These are phyloP conservation scores for Physocladia obscura DNA, from an alignment of 192 early-diverging fungal species.

Conservation along the genomic window DNA sequence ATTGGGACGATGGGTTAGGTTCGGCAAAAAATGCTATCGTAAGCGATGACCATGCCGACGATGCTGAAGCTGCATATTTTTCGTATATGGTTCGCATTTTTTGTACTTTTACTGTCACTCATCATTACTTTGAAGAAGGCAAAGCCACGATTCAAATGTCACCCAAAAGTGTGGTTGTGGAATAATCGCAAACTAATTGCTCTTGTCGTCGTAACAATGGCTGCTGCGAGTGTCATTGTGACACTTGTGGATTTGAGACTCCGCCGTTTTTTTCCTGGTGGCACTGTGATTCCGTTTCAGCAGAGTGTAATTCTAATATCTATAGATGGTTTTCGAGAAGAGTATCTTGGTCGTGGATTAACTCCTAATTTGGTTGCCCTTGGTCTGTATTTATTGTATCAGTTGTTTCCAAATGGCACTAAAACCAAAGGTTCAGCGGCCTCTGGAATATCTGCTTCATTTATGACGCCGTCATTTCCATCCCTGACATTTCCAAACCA, in stretches of 20 bases:
- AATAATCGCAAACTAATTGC: background rate
- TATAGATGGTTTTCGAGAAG: conserved; percentile 81
- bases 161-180: background rate
- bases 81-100: background rate
- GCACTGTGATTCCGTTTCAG: background rate
- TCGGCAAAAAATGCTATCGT: no score
- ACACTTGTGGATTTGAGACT: background rate
- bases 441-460: conserved; percentile 46
- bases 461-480: conserved; percentile 73
- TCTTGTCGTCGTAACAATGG: background rate
- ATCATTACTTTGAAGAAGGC: background rate
- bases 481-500: conserved; percentile 91
- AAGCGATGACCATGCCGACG: background rate
- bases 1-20: conserved; percentile 8
- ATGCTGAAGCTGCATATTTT: conserved; percentile 6
- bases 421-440: background rate
- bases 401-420: no score
- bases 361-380: conserved; percentile 67
- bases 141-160: background rate
- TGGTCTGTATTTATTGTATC: no score
- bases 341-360: conserved; percentile 74
- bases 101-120: background rate
- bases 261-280: background rate
- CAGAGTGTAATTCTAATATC: conserved; percentile 67
- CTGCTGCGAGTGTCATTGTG: background rate